Conservation (phyloP, 352 stramenopile species). For the Phytophthora megakarya region DNA sequence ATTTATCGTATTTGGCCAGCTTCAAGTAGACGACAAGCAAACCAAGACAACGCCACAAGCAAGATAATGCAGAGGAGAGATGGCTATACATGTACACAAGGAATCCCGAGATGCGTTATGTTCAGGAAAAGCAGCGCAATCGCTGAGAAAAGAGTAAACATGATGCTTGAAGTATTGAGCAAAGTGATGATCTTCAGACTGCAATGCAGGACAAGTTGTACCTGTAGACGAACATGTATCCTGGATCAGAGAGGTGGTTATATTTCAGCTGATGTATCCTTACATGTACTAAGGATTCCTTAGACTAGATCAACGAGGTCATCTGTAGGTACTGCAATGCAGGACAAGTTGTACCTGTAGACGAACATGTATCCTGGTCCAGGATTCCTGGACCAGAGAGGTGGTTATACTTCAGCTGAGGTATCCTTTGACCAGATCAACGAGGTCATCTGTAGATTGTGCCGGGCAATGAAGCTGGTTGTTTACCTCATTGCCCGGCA, state of each 20-base stretch:
- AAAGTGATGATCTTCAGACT: background rate
- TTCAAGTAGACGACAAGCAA: slow-evolving; percentile 46
- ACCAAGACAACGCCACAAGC: background rate
- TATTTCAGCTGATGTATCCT: background rate
- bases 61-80: slow-evolving; percentile 13
- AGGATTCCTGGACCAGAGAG: too few species aligned
- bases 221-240: background rate
- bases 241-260: slow-evolving; percentile 18
- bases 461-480: background rate
- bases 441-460: slow-evolving; percentile 1
- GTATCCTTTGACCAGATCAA: slow-evolving; percentile 13
- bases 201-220: background rate
- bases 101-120: background rate
- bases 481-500: too few species aligned
- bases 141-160: slow-evolving; percentile 22
- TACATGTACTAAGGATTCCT: too few species aligned
- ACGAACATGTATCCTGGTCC: background rate
- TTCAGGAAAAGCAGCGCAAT: slow-evolving; percentile 1
- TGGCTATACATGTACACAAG: slow-evolving; percentile 1
- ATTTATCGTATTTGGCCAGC: slow-evolving; percentile 58
- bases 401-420: slow-evolving; percentile 1
- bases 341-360: slow-evolving; percentile 4
- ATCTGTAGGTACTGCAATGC: too few species aligned
- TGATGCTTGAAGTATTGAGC: slow-evolving; percentile 5
- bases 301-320: too few species aligned